Conservation (phyloP, 768 basidiomycete species). For the Auriscalpium vulgare region DNA sequence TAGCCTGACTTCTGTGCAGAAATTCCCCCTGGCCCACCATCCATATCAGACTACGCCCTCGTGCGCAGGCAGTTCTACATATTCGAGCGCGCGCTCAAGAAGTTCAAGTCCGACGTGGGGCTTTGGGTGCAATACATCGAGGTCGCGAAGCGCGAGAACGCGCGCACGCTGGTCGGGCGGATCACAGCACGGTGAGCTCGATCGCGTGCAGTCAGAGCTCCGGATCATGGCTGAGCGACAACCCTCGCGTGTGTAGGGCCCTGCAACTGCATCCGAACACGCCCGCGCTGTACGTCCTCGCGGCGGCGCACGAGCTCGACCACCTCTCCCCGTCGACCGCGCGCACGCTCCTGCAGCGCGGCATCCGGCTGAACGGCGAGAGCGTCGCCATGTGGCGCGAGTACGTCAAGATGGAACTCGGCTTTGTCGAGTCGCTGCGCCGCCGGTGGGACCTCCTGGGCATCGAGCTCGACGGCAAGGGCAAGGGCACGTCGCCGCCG, state of each 20-base stretch:
- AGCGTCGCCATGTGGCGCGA: constrained; percentile 80
- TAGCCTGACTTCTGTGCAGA: not conserved
- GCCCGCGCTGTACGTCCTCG: constrained; percentile 73
- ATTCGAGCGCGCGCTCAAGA: constrained; percentile 82
- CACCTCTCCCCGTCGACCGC: constrained; percentile 71
- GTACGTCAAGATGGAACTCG: constrained; percentile 86
- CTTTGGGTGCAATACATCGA: constrained; percentile 89
- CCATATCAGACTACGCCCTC: constrained; percentile 79
- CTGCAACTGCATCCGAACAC: constrained; percentile 80
- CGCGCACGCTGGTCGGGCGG: constrained; percentile 69
- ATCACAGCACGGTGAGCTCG: constrained; percentile 68
- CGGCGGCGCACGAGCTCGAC: constrained; percentile 75
- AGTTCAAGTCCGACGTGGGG: constrained; percentile 81
- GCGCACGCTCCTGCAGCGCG: constrained; percentile 77
- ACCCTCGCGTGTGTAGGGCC: constrained; percentile 42
- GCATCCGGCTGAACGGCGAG: constrained; percentile 68
- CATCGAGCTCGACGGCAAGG: constrained; percentile 33
- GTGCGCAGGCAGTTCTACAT: constrained; percentile 82
- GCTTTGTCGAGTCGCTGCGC: constrained; percentile 73
- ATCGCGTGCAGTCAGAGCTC: not conserved
- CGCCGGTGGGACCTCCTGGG: constrained; percentile 78
- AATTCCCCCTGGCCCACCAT: constrained; percentile 32
- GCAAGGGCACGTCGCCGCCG: constrained; percentile 13
- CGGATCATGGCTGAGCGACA: not conserved
- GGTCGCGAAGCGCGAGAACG: constrained; percentile 73